Evolutionary conservation across 148 eudicot species (phyloP).

Genomic region (Polygonum aviculare): DNA sequence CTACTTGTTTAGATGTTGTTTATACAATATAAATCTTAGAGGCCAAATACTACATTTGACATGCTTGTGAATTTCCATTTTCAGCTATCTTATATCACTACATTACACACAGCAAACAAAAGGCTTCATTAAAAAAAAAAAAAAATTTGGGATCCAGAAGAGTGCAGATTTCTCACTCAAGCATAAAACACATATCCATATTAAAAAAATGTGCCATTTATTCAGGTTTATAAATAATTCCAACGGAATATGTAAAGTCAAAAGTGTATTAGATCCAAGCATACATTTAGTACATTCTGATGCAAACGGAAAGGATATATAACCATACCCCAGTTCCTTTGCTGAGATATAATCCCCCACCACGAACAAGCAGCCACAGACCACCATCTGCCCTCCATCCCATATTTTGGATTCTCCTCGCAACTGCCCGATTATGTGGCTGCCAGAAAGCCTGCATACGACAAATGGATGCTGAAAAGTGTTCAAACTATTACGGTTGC

Average conservation of each 20-base stretch:
- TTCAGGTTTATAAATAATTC: not conserved
- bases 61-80: not conserved
- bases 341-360: slow-evolving; percentile 98
- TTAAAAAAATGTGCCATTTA: not conserved
- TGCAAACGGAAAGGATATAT: slow-evolving; percentile 8
- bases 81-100: not conserved
- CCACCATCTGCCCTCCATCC: slow-evolving; percentile 99
- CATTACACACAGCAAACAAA: not conserved
- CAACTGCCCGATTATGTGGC: slow-evolving; percentile 93
- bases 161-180: not conserved
- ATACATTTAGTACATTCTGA: not conserved
- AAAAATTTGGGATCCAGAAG: not conserved
- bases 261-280: not conserved
- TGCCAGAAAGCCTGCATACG: slow-evolving; percentile 86
- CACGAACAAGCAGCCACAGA: slow-evolving; percentile 96
- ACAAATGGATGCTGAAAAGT: not conserved
- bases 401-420: slow-evolving; percentile 95
- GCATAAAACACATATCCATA: not conserved
- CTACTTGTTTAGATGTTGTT: not conserved
- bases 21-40: not conserved
- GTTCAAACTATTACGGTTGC: not conserved
- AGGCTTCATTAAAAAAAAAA: not conserved
- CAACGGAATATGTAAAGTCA: not conserved
- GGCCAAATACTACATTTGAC: not conserved
- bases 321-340: slow-evolving; percentile 87